Evolutionary conservation across 2,329 filamentous ascomycete genomes (phyloP).

Genomic region (Fusarium sarcochroum): DNA sequence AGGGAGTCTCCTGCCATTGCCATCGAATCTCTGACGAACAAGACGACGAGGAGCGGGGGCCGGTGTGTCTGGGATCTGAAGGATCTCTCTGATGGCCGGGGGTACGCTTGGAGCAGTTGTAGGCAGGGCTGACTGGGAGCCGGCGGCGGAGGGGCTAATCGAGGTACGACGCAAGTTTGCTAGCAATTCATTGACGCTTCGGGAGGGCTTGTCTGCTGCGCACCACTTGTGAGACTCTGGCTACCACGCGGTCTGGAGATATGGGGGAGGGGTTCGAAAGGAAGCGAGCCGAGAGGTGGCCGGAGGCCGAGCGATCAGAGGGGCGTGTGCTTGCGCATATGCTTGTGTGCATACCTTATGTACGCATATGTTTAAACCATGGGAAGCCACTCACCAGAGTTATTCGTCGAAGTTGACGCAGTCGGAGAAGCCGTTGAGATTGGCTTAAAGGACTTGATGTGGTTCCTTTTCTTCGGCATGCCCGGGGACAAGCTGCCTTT

Average conservation of each 20-base stretch:
- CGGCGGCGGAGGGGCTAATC: slow-evolving; percentile 48
- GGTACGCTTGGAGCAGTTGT: slow-evolving; percentile 67
- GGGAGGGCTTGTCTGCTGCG: slow-evolving; percentile 53
- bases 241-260: slow-evolving; percentile 48
- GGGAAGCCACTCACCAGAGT: slow-evolving; percentile 46
- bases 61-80: slow-evolving; percentile 71
- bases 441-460: slow-evolving; percentile 70
- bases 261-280: slow-evolving; percentile 34
- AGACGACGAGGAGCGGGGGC: slow-evolving; percentile 64
- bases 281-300: slow-evolving; percentile 48
- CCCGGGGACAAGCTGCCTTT: slow-evolving; percentile 47
- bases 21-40: slow-evolving; percentile 59
- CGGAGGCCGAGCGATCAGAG: slow-evolving; percentile 30
- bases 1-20: slow-evolving; percentile 65
- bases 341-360: slow-evolving; percentile 18
- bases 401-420: slow-evolving; percentile 43
- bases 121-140: slow-evolving; percentile 47
- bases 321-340: slow-evolving; percentile 32
- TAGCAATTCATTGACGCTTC: slow-evolving; percentile 72
- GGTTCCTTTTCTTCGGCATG: slow-evolving; percentile 76
- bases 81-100: slow-evolving; percentile 70
- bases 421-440: slow-evolving; percentile 66
- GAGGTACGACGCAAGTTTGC: slow-evolving; percentile 67
- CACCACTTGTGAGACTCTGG: slow-evolving; percentile 48
- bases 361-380: slow-evolving; percentile 7